Percentiles rank a stretch among this genome's conserved stretches.
These are phyloP conservation scores for Arctium lappa DNA, from an alignment of 129 eudicot species.

Conservation along the genomic window DNA sequence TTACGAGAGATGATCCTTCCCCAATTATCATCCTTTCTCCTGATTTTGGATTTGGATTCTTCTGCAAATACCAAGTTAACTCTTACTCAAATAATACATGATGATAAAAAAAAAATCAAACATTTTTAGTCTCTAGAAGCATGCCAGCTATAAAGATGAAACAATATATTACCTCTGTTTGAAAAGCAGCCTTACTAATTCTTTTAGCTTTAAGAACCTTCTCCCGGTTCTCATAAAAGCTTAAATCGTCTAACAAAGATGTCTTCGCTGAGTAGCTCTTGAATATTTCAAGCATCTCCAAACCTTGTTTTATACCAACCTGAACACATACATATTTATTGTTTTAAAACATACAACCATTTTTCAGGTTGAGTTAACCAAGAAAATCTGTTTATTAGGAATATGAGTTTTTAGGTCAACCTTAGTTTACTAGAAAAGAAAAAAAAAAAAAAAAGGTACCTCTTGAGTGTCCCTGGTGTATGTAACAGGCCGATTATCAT, in stretches of 20 bases:
- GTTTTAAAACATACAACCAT: not conserved
- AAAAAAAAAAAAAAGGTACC: slow-evolving; percentile 30
- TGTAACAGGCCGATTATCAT: slow-evolving; percentile 79
- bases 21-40: slow-evolving; percentile 33
- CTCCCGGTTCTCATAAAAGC: slow-evolving; percentile 68
- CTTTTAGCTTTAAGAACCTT: slow-evolving; percentile 51
- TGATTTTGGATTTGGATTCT: slow-evolving; percentile 15
- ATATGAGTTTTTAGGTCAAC: too few species aligned
- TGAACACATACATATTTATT: not conserved
- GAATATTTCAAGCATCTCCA: slow-evolving; percentile 81
- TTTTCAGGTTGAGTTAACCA: too few species aligned
- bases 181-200: slow-evolving; percentile 41
- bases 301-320: slow-evolving; percentile 78
- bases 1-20: slow-evolving; percentile 42
- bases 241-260: slow-evolving; percentile 67
- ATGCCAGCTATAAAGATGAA: not conserved
- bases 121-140: too few species aligned
- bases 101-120: too few species aligned
- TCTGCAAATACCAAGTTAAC: slow-evolving; percentile 23
- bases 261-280: slow-evolving; percentile 62
- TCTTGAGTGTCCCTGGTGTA: slow-evolving; percentile 92
- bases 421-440: not conserved
- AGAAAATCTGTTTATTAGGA: too few species aligned
- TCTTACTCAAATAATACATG: not conserved
- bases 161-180: slow-evolving; percentile 25